Evolutionary conservation across 108 stramenopile genomes (phyloP).

Genomic region (Cyclotella baltica): DNA sequence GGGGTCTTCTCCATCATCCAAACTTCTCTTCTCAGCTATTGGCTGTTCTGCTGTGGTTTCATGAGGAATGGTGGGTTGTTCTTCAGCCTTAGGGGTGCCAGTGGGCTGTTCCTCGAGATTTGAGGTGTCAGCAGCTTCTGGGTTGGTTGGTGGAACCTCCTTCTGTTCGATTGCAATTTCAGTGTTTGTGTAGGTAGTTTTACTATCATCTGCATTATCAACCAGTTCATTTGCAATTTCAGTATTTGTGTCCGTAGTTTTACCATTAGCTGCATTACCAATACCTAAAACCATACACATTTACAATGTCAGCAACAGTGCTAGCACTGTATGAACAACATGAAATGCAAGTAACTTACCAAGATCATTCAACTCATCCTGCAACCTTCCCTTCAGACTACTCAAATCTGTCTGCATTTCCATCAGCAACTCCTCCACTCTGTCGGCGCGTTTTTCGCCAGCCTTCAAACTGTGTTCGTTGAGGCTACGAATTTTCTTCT

Average conservation of each 20-base stretch:
- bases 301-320: not conserved
- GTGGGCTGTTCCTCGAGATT: too few species aligned
- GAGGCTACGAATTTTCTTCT: constrained; percentile 71
- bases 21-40: not conserved
- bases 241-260: too few species aligned
- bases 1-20: not conserved
- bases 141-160: too few species aligned
- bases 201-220: too few species aligned
- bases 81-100: not conserved
- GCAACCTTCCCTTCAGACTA: constrained; percentile 67
- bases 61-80: not conserved
- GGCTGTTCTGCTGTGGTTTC: not conserved
- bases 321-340: not conserved
- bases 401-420: constrained; percentile 86
- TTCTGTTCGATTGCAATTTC: too few species aligned
- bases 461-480: constrained; percentile 69
- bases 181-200: too few species aligned
- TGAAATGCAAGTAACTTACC: constrained; percentile 40
- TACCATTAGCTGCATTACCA: too few species aligned
- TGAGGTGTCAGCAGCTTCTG: too few species aligned
- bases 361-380: constrained; percentile 72
- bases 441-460: constrained; percentile 59
- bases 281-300: not conserved
- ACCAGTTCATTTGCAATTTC: too few species aligned
- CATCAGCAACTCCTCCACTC: constrained; percentile 69